A percentile compares a stretch with the other conserved stretches of the same genome.
These are phyloP conservation scores for Hypoxylon perforatum DNA, from an alignment of 495 filamentous ascomycete genomes.

Conservation along the genomic window DNA sequence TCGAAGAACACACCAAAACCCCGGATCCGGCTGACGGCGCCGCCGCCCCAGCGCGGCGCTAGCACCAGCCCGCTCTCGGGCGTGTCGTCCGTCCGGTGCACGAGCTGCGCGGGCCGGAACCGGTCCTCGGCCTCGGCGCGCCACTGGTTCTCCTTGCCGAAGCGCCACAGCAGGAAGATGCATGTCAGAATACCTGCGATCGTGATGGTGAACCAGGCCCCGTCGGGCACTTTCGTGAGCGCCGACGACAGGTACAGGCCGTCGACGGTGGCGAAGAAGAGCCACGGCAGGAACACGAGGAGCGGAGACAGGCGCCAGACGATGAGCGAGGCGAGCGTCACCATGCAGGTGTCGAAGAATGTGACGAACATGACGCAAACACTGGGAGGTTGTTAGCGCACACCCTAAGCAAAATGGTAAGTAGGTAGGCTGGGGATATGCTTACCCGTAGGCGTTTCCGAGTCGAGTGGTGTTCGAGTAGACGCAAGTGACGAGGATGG, in stretches of 20 bases:
- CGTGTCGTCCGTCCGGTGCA: slow-evolving; percentile 46
- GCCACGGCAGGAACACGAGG: slow-evolving; percentile 69
- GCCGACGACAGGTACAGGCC: slow-evolving; percentile 73
- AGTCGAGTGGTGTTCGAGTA: slow-evolving; percentile 73
- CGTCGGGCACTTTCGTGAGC: slow-evolving; percentile 74
- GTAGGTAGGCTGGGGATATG: not conserved
- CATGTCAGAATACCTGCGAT: slow-evolving; percentile 67
- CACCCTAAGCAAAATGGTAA: slow-evolving; percentile 54
- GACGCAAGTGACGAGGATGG: slow-evolving; percentile 75
- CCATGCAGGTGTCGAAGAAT: slow-evolving; percentile 78
- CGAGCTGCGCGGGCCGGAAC: slow-evolving; percentile 59
- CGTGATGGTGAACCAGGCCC: slow-evolving; percentile 79
- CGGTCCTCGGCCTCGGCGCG: slow-evolving; percentile 69
- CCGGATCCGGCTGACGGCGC: slow-evolving; percentile 54
- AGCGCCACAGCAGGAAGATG: slow-evolving; percentile 77
- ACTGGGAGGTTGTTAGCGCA: slow-evolving; percentile 48
- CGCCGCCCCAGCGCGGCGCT: slow-evolving; percentile 57
- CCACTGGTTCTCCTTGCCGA: slow-evolving; percentile 81
- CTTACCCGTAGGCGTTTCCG: slow-evolving; percentile 57
- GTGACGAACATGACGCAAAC: slow-evolving; percentile 81
- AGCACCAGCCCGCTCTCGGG: slow-evolving; percentile 45
- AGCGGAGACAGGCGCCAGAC: slow-evolving; percentile 71
- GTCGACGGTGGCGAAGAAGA: slow-evolving; percentile 70
- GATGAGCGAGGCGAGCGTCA: slow-evolving; percentile 72
- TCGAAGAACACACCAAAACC: slow-evolving; percentile 75